These are phyloP conservation scores for Rhizopogon sp. DNA, from an alignment of 768 basidiomycete genomes.

Conservation along the genomic window DNA sequence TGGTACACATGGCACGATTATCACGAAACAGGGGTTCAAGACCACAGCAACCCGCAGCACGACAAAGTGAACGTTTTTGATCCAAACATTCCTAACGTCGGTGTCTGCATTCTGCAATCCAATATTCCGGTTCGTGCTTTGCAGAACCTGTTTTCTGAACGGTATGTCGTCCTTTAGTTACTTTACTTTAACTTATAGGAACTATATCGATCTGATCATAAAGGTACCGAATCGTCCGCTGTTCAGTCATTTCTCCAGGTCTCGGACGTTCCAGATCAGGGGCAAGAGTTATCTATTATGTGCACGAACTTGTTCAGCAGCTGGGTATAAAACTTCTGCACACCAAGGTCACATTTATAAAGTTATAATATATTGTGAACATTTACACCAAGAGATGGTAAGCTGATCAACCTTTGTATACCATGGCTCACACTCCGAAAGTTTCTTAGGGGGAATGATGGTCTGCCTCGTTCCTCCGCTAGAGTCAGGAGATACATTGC, in stretches of 20 bases:
- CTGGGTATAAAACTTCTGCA: slow-evolving; percentile 55
- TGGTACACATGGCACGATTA: too few relatives aligned
- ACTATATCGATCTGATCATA: background rate
- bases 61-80: slow-evolving; percentile 27
- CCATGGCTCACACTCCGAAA: slow-evolving; percentile 8
- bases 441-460: slow-evolving; percentile 32
- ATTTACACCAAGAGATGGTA: slow-evolving; percentile 54
- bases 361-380: slow-evolving; percentile 47
- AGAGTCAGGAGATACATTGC: slow-evolving; percentile 61
- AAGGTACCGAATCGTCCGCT: slow-evolving; percentile 43
- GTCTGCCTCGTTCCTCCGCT: slow-evolving; percentile 51
- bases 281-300: slow-evolving; percentile 61
- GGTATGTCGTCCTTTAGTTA: slow-evolving; percentile 34
- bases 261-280: slow-evolving; percentile 42
- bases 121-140: too few relatives aligned
- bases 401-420: slow-evolving; percentile 7
- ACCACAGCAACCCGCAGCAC: too few relatives aligned
- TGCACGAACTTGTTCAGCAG: slow-evolving; percentile 59
- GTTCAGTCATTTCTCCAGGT: slow-evolving; percentile 59
- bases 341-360: slow-evolving; percentile 52
- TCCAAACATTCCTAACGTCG: slow-evolving; percentile 71
- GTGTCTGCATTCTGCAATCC: slow-evolving; percentile 58
- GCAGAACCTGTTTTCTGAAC: slow-evolving; percentile 34
- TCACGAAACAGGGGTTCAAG: too few relatives aligned
- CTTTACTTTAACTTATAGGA: background rate